Evolutionary conservation across 2,329 filamentous ascomycete species (phyloP).

Genomic region (Colletotrichum nymphaeae): DNA sequence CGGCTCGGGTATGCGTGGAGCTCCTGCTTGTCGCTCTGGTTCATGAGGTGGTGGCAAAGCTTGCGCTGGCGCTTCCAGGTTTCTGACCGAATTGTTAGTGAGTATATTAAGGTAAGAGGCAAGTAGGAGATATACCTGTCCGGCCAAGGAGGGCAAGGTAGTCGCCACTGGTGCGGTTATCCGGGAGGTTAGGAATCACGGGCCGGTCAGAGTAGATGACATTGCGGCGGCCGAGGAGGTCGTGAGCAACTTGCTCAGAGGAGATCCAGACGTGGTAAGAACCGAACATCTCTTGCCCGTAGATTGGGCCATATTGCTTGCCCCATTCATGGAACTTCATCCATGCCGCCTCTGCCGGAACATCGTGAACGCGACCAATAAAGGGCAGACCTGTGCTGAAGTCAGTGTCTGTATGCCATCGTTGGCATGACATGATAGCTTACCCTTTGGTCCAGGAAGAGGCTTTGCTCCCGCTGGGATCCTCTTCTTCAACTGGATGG

Average conservation of each 20-base stretch:
- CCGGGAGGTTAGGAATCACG: slow-evolving; percentile 57
- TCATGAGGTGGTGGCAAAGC: slow-evolving; percentile 57
- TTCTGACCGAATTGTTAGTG: slow-evolving; percentile 42
- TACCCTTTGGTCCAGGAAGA: slow-evolving; percentile 45
- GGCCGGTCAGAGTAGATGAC: slow-evolving; percentile 60
- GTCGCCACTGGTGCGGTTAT: slow-evolving; percentile 59
- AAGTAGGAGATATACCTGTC: slow-evolving; percentile 46
- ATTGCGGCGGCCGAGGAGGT: slow-evolving; percentile 54
- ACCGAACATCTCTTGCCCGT: slow-evolving; percentile 58
- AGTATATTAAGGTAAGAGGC: too few relatives aligned
- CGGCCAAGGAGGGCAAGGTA: slow-evolving; percentile 58
- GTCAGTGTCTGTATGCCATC: slow-evolving; percentile 8
- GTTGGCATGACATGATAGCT: neutral
- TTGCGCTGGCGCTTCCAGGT: slow-evolving; percentile 62
- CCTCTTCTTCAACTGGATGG: slow-evolving; percentile 34
- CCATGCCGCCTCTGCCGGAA: slow-evolving; percentile 55
- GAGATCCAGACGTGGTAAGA: slow-evolving; percentile 60
- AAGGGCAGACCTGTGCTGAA: slow-evolving; percentile 50
- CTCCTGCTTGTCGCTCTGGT: slow-evolving; percentile 46
- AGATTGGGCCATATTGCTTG: slow-evolving; percentile 58
- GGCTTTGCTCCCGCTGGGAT: slow-evolving; percentile 42
- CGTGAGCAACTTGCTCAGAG: slow-evolving; percentile 56
- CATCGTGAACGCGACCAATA: slow-evolving; percentile 58
- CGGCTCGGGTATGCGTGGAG: slow-evolving; percentile 55
- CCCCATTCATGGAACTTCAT: slow-evolving; percentile 61